A percentile compares a stretch with the other conserved stretches of the same genome.
phyloP scores from a whole-genome alignment of 805 yeast species.

The Pichia californica region DNA sequence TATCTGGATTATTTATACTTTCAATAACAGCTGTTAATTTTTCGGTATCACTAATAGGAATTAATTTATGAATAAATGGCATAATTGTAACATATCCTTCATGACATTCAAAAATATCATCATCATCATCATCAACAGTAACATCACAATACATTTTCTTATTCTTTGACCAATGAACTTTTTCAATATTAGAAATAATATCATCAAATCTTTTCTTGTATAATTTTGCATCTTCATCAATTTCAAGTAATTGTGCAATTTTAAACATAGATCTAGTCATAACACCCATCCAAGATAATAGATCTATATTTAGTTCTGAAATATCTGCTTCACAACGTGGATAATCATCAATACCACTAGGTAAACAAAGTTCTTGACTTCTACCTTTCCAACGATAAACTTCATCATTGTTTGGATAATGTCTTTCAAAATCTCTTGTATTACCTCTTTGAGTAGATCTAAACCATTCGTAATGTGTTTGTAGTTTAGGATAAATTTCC shows the following conservation, averaged over 20 bases:
- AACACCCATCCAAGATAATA: conserved; percentile 88
- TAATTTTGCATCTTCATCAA: conserved; percentile 48
- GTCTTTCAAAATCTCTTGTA: conserved; percentile 62
- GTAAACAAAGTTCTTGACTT: conserved; percentile 74
- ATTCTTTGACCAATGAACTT: conserved; percentile 72
- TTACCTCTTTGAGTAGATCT: conserved; percentile 74
- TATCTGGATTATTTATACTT: conserved; percentile 59
- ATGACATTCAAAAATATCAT: conserved; percentile 65
- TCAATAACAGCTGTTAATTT: conserved; percentile 48
- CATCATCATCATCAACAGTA: conserved; percentile 69
- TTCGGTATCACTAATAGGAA: conserved; percentile 38
- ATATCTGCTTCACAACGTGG: conserved; percentile 85
- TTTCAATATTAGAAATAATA: conserved; percentile 59
- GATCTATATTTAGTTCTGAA: conserved; percentile 87
- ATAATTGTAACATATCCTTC: conserved; percentile 82
- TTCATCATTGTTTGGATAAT: conserved; percentile 44
- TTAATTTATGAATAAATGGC: conserved; percentile 73
- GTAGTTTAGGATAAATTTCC: conserved; percentile 68
- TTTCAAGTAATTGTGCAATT: conserved; percentile 58
- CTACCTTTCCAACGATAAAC: conserved; percentile 93
- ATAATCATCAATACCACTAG: conserved; percentile 93
- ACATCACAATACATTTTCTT: conserved; percentile 74
- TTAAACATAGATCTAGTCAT: conserved; percentile 79
- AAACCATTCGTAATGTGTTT: conserved; percentile 80
- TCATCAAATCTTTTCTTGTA: conserved; percentile 50